Base-by-base conservation (phyloP, 495 filamentous ascomycete species). In the Penicillium samsonianum region DNA sequence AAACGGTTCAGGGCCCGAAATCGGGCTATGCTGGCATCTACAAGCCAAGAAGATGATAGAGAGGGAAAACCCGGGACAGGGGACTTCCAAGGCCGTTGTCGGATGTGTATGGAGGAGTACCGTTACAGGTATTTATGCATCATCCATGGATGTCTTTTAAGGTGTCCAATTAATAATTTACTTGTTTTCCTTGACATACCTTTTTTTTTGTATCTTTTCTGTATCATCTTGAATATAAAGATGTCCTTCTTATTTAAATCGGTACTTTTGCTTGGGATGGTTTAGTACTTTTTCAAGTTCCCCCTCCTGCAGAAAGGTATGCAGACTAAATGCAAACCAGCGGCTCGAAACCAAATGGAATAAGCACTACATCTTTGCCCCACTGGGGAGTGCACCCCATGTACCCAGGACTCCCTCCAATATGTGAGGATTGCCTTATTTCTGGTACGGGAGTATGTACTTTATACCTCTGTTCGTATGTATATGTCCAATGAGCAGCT, bases 21-120 rank as follows among this genome's bases (percentile, higher is more conserved):
- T 74, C 73, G 73, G 71, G 64, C 30, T 30, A 44, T 35, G 30
- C 23, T 53, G 17, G 37, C 45, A 31, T 41, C 35, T 33, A 12
- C n/a, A 38, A 38, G n/a, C 6, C 23, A 25, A 25, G 23, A 38
- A 37, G 5, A 4, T 17, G 16, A 49, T 35, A 43, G 54, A 51
- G 55, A 52, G 54, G 58, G 31, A 61, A 42, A 64, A 55, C 45
- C 49, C 53, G 55, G 63, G 55, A 55, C 37, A 54, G 53, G 63
- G 52, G 44, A 59, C 65, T 68, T 71, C n/a, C n/a, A n/a, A n/a
- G 71, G 64, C 72, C 69, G 71, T 72, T 73, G 70, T 73, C 72
- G 72, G 72, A 68, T 64, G 48, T 19, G 35, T 37, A 16, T 14
- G 31, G 31, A 31, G 30, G 30, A 16, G 14, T 17, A 52, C 41